Conservation (phyloP, 2,329 filamentous ascomycete genomes). For the Chrysosphaeria jannelii region DNA sequence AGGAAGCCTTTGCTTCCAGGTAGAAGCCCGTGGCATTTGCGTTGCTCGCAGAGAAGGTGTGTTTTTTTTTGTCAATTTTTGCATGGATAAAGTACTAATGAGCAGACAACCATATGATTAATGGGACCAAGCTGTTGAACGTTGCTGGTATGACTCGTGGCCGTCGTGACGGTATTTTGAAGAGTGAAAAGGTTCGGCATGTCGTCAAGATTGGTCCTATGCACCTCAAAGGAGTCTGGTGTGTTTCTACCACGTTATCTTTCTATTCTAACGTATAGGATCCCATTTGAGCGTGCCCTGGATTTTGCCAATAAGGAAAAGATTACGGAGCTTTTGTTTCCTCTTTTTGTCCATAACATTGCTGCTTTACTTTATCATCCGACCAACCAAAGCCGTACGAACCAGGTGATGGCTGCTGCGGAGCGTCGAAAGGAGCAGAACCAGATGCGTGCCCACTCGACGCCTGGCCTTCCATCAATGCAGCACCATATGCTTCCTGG, state of each 20-base stretch:
- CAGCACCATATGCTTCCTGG: constrained; percentile 28
- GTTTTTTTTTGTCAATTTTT: constrained; percentile 5
- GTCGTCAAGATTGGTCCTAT: constrained; percentile 98
- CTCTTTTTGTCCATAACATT: constrained; percentile 93
- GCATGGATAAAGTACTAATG: background rate
- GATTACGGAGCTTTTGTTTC: constrained; percentile 84
- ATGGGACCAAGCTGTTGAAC: constrained; percentile 87
- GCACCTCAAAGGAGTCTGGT: constrained; percentile 95
- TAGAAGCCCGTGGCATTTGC: constrained; percentile 85
- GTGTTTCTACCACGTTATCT: constrained; percentile 2
- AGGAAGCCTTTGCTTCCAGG: constrained; percentile 89
- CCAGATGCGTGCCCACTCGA: constrained; percentile 29
- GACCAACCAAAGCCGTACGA: constrained; percentile 54
- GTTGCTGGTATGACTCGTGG: constrained; percentile 96
- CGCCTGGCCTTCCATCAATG: constrained; percentile 30
- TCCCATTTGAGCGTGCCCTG: constrained; percentile 86
- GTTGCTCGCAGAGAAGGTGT: constrained; percentile 77
- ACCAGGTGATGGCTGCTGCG: constrained; percentile 62
- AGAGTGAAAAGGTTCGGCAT: constrained; percentile 88
- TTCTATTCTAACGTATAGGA: constrained; percentile 35
- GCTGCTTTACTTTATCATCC: constrained; percentile 81
- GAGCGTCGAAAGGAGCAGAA: constrained; percentile 39
- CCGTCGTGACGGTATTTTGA: constrained; percentile 79
- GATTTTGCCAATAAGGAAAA: constrained; percentile 99
- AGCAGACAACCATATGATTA: constrained; percentile 94